These are phyloP conservation scores for Tulasnella calospora DNA, from an alignment of 768 basidiomycete species.

Conservation along the genomic window DNA sequence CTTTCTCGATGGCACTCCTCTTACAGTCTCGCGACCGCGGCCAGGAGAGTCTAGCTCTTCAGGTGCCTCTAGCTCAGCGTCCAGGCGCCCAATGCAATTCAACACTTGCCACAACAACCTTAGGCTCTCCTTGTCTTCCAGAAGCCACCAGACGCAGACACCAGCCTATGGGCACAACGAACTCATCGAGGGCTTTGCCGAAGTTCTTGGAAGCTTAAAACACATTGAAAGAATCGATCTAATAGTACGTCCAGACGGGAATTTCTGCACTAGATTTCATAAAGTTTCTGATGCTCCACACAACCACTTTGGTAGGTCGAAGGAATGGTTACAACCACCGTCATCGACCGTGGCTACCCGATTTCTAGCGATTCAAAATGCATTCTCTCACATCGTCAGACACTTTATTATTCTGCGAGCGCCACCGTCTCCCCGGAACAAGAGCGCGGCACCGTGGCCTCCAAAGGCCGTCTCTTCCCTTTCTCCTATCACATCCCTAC, in stretches of 20 bases:
- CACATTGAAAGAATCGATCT: conserved; percentile 1
- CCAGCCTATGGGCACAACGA: background rate
- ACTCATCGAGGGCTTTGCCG: background rate
- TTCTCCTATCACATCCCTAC: conserved; percentile 6
- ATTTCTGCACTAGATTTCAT: background rate
- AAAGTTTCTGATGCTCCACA: background rate
- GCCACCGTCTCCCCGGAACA: background rate
- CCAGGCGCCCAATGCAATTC: background rate
- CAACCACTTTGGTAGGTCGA: background rate
- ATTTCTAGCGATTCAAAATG: conserved; percentile 7
- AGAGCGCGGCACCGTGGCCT: background rate
- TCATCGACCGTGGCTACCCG: background rate
- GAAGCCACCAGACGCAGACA: background rate
- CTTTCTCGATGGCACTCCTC: conserved; percentile 5
- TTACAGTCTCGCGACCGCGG: background rate
- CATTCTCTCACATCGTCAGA: background rate
- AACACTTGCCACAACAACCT: conserved; percentile 6
- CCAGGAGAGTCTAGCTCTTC: background rate
- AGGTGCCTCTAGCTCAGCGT: background rate
- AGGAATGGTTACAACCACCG: conserved; percentile 2
- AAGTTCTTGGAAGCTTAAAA: background rate
- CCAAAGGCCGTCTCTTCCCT: conserved; percentile 3
- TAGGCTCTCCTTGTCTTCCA: background rate
- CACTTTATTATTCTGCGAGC: conserved; percentile 1
- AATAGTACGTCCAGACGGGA: background rate